Conservation (phyloP, 1,284 basidiomycete species). For the Microbotryum silenes-acaulis region DNA sequence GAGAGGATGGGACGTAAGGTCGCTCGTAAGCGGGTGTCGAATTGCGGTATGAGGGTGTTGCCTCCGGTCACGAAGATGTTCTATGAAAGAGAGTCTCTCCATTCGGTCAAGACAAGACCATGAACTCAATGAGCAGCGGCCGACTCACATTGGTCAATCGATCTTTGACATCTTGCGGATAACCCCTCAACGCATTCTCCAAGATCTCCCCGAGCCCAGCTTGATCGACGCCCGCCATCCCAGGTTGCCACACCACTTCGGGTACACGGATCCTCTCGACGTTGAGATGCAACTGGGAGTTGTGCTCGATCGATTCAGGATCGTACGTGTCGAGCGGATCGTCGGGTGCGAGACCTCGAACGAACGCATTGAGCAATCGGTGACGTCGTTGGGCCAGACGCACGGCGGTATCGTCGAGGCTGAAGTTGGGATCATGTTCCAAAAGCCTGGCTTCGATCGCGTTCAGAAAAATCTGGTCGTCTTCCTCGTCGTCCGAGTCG, state of each 20-base stretch:
- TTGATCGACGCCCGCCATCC: slow-evolving; percentile 88
- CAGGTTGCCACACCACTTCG: slow-evolving; percentile 87
- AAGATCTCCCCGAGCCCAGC: slow-evolving; percentile 88
- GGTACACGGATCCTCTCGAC: slow-evolving; percentile 89
- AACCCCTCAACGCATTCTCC: slow-evolving; percentile 75
- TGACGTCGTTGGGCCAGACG: slow-evolving; percentile 68
- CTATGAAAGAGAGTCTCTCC: slow-evolving; percentile 44
- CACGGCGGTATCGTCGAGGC: slow-evolving; percentile 69
- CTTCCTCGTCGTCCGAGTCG: slow-evolving; percentile 92
- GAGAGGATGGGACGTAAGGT: slow-evolving; percentile 71
- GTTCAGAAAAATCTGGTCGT: slow-evolving; percentile 67
- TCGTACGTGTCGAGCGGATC: slow-evolving; percentile 52
- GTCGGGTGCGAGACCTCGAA: slow-evolving; percentile 51
- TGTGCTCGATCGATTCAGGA: slow-evolving; percentile 50
- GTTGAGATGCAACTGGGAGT: slow-evolving; percentile 75
- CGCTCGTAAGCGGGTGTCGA: slow-evolving; percentile 60
- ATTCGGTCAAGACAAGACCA: slow-evolving; percentile 37
- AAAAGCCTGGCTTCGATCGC: slow-evolving; percentile 74
- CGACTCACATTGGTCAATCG: slow-evolving; percentile 50
- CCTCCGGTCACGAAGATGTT: slow-evolving; percentile 88
- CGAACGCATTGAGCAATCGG: slow-evolving; percentile 75
- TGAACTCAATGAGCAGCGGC: neutral
- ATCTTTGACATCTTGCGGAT: slow-evolving; percentile 58
- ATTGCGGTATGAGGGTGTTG: slow-evolving; percentile 65
- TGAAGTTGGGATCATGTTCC: slow-evolving; percentile 74